Evolutionary conservation across 495 filamentous ascomycete genomes (phyloP), one percentile per base, ranked within the genome.

Genomic region (Podospora conica): DNA sequence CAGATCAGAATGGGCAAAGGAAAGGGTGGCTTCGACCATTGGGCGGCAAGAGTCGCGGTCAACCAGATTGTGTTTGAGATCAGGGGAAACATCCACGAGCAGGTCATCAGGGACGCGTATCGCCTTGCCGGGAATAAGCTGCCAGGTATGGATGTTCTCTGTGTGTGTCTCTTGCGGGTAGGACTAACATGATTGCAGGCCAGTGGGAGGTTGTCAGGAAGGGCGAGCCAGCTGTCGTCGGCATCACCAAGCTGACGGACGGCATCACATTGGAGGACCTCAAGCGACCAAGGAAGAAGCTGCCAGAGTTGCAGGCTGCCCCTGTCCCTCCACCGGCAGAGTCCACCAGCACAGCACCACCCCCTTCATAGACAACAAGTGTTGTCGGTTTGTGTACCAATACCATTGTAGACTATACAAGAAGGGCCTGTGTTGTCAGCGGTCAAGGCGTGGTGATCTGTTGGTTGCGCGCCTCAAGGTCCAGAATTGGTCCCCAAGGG

Each of bases 11-110:
- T 99, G 95, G 96, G 95, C 78, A 98, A 96, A 81, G 95, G 95
- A 76, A 99, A 98, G 80, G 95, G 95, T 69, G 89, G 87, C 68
- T 97, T 98, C 77, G 95, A 98, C 78, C 91, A 95, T 79, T 99
- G 95, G 95, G 91, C 94, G 27, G 83, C 89, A 18, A 87, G 93
- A 71, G 86, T 97, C 66, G 87, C 91, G 12, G 90, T 97, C 64
- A 94, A 89, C 77, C 89, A 91, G 75, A 83, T 99, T 53, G 81
- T 98, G 18, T 92, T 99, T 68, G 95, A 99, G 79, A 79, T 99
- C 66, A 92, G 90, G 75, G 96, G 93, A 28, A 84, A 92, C 68
- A 66, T 97, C 63, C 95, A 99, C 83, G 95, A 99, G 81, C 89
- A 97, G 81, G 84, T 99, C 72, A 91, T 90, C 9, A 85, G 90